Base-by-base conservation (phyloP, 768 basidiomycete genomes). In the Suillus brevipes region DNA sequence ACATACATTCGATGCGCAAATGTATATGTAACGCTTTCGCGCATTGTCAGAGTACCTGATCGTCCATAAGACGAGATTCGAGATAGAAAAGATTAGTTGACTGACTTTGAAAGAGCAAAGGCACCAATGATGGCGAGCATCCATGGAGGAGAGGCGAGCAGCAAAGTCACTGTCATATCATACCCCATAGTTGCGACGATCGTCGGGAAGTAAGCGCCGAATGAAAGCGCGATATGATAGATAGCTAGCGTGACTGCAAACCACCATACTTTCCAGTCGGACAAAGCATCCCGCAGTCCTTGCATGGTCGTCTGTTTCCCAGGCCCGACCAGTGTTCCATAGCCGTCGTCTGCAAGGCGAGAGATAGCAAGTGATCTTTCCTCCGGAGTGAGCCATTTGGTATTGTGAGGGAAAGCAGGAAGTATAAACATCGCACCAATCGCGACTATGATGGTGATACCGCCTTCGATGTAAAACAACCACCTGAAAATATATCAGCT, bases 1-100 rank as follows among this genome's bases (percentile, higher is more conserved):
- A 28, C 87, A 57, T 23, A 74, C 64, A 40, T 89, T 72, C 0
- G 89, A 81, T 16, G 74, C 60, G 4, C 80, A 74, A 64, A 89
- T 87, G 75, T 91, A 90, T 72, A 79, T 85, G 78, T 82, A 90
- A 50, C 91, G 85, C 69, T 94, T 90, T 23, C 81, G 82, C 6
- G 75, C 78, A 68, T 76, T 77, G 75, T 95, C 92, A 0, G 91
- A 90, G 77, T 90, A 89, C 65, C 87, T 85, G 38, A 7, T 37
- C 1, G 50, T 28, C 37, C 8, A 16, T 67, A 6, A 67, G 28
- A 18, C 13, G 14, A 4, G 13, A 18, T 66, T 25, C 62, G 40
- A 47, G 57, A 34, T 53, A 20, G 5, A 20, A 34, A 53, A 28
- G 8, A 18, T 16, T 3, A 31, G 28, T 12, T 20, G 10, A 64